Conservation (phyloP, 169 alveolate genomes). For the Cryptosporidium viatorum region DNA sequence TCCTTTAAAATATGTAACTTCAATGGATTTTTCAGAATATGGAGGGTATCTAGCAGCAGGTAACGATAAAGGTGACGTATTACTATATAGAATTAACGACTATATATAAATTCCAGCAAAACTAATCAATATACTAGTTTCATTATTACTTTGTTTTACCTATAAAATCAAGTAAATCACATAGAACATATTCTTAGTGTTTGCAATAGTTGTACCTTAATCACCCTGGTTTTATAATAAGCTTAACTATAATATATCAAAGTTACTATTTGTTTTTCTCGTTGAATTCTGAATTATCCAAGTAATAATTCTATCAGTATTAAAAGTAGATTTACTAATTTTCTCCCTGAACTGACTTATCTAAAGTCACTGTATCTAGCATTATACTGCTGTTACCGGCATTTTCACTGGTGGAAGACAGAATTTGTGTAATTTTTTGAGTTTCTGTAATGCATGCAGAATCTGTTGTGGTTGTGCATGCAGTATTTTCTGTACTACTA, state of each 20-base stretch:
- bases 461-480: neutral
- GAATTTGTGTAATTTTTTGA: neutral
- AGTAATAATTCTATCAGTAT: neutral
- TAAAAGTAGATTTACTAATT: neutral
- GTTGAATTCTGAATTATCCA: neutral
- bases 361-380: neutral
- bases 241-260: constrained; percentile 7
- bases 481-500: neutral
- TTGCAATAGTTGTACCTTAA: neutral
- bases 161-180: too few species aligned
- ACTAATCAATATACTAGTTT: too few species aligned
- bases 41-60: constrained; percentile 65
- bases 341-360: neutral
- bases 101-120: constrained; percentile 1
- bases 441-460: neutral
- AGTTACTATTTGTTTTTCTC: neutral
- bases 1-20: constrained; percentile 61
- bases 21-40: constrained; percentile 61
- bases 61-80: constrained; percentile 69
- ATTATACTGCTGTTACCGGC: neutral
- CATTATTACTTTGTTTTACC: too few species aligned
- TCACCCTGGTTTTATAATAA: neutral
- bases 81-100: constrained; percentile 26
- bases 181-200: neutral
- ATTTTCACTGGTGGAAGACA: neutral